Base-by-base conservation (phyloP, 2,329 filamentous ascomycete species). In the Cordyceps fumosorosea region DNA sequence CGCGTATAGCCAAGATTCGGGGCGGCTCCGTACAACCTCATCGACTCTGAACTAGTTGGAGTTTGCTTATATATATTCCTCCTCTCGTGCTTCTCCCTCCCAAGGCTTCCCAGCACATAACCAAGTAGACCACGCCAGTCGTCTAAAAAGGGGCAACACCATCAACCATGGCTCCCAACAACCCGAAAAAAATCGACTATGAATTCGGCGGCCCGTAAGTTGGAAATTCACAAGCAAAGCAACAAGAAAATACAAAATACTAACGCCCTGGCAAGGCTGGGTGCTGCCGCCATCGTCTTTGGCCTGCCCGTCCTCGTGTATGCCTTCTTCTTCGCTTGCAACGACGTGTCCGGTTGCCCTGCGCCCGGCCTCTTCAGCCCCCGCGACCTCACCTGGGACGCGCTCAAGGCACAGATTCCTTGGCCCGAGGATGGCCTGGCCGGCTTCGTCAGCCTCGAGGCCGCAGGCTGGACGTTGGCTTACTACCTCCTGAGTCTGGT, bases 301-400 rank as follows among this genome's bases (percentile, higher is more conserved):
- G 88, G 88, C 55, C 84, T 96, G 1, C 92, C 92, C 0, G 63
- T 90, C 24, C 78, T 91, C 56, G 83, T 90, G 70, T 93, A 92
- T 73, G 74, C 85, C 62, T 86, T 91, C 68, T 83, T 86, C 56
- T 92, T 96, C 69, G 79, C 89, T 68, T 96, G 92, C 81, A 96
- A 96, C 74, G 91, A 96, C 71, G 79, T 93, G 60, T 86, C 89
- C 5, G 93, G 93, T 62, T 96, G 93, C 69, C 93, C 93, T 52
- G 87, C 89, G 0, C 90, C 91, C 1, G 89, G 88, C 0, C 80
- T 91, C 5, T 81, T 95, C 22, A 80, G 82, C 62, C 91, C 88
- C 10, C 84, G 81, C 45, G 87, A 82, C 3, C 76, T 96, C 66
- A 85, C 85, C 24, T 79, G 90, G 60, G 82, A 87, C 20, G 82